Percentiles rank a stretch among this genome's conserved stretches.
phyloP scores from a whole-genome alignment of 495 filamentous ascomycete species.

The Penicillium robsamsonii region DNA sequence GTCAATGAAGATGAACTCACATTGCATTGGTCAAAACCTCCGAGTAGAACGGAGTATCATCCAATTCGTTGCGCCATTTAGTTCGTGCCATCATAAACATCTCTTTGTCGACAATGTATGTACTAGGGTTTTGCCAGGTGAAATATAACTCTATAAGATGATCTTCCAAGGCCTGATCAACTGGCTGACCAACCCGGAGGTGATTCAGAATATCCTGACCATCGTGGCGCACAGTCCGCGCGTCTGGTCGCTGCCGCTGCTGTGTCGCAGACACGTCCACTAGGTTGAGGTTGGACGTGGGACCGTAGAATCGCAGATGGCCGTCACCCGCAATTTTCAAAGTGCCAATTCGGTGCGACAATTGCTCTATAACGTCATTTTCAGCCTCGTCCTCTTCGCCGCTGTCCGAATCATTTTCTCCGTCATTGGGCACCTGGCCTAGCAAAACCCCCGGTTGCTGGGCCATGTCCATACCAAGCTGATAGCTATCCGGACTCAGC shows the following conservation, averaged over 20 bases:
- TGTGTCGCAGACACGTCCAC: constrained; percentile 47
- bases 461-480: constrained; percentile 34
- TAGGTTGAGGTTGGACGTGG: constrained; percentile 49
- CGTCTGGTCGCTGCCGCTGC: constrained; percentile 51
- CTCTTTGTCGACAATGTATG: constrained; percentile 49
- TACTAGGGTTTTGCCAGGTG: constrained; percentile 51
- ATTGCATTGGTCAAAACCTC: constrained; percentile 52
- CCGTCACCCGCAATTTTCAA: constrained; percentile 50
- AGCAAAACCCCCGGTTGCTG: constrained; percentile 34
- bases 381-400: constrained; percentile 47
- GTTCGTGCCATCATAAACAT: constrained; percentile 44
- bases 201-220: constrained; percentile 47
- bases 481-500: constrained; percentile 33
- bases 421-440: constrained; percentile 21
- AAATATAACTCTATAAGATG: constrained; percentile 52
- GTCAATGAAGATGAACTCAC: constrained; percentile 23
- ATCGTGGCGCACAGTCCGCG: constrained; percentile 46
- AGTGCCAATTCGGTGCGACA: constrained; percentile 48
- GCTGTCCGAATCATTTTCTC: constrained; percentile 39
- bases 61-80: constrained; percentile 43
- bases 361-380: constrained; percentile 46
- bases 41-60: constrained; percentile 50
- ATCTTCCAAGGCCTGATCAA: constrained; percentile 43
- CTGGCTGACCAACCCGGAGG: constrained; percentile 41
- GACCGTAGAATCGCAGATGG: constrained; percentile 49